phyloP scores from a whole-genome alignment of 2,329 filamentous ascomycete species.

The Beauveria scarabaeidicola region DNA sequence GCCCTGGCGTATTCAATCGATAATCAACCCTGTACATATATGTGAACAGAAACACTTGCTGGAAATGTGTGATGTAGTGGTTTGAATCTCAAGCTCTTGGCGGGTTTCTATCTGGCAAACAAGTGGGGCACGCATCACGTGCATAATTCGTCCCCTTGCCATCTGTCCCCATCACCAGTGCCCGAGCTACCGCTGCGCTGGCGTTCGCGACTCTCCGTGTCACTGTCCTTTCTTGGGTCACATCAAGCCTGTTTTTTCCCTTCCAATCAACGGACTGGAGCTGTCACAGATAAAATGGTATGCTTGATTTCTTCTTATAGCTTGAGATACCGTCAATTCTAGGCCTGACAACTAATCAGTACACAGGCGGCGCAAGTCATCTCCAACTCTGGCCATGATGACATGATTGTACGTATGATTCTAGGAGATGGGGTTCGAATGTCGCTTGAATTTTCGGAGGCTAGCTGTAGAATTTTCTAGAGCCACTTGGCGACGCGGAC shows the following conservation, averaged over 20 bases:
- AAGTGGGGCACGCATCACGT: constrained; percentile 9
- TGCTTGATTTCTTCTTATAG: neutral
- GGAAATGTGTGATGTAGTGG: neutral
- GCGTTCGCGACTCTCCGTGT: neutral
- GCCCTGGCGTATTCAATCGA: neutral
- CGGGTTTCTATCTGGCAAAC: neutral
- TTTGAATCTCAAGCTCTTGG: neutral
- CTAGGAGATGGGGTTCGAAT: neutral
- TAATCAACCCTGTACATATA: too few relatives aligned
- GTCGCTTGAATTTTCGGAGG: neutral
- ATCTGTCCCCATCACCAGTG: constrained; percentile 9
- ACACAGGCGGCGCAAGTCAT: constrained; percentile 35
- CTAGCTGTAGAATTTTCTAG: neutral
- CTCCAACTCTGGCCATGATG: constrained; percentile 64
- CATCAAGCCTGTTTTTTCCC: neutral
- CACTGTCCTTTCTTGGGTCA: neutral
- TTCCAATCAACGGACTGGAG: neutral
- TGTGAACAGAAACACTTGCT: too few relatives aligned
- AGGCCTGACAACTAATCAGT: neutral
- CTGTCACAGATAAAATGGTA: constrained; percentile 9
- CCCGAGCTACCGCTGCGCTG: neutral
- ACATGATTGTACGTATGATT: constrained; percentile 84
- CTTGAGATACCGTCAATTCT: neutral
- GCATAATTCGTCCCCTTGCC: constrained; percentile 3
- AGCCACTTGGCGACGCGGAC: neutral